phyloP scores from a whole-genome alignment of 441 rosid species.

The Populus hybrid region DNA sequence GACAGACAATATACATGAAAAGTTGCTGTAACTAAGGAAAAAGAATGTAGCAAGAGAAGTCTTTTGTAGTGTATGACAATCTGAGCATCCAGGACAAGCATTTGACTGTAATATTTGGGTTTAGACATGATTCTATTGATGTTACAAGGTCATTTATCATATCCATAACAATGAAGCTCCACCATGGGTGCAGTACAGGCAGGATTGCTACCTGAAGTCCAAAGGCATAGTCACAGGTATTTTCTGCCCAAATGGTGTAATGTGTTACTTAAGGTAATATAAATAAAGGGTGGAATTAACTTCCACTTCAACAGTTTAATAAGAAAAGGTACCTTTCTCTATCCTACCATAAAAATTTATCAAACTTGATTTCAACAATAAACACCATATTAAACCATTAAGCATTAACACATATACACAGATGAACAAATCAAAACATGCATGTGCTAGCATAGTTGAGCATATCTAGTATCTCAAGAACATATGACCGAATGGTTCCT shows the following conservation, averaged over 20 bases:
- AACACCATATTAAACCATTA: not conserved
- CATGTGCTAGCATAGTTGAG: too few species aligned
- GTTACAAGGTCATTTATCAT: not conserved
- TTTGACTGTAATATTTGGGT: not conserved
- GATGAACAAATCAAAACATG: not conserved
- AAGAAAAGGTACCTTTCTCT: not conserved
- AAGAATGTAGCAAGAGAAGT: not conserved
- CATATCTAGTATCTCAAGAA: not conserved
- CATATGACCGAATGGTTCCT: not conserved
- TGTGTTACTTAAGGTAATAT: not conserved
- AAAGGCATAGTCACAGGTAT: not conserved
- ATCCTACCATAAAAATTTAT: not conserved
- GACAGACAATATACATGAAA: not conserved
- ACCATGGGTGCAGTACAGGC: not conserved
- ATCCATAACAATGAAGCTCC: not conserved
- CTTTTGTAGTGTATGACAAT: not conserved
- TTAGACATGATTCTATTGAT: not conserved
- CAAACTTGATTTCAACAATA: not conserved
- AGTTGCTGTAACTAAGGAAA: not conserved
- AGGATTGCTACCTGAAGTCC: not conserved
- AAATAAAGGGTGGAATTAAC: not conserved
- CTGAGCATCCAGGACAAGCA: not conserved
- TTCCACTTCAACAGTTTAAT: not conserved
- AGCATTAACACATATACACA: not conserved
- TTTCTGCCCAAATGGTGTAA: not conserved